A percentile compares a stretch with the other conserved stretches of the same genome.
Evolutionary conservation across 202 grass and related monocot species (phyloP).

Genomic region (Zoysia matrella): DNA sequence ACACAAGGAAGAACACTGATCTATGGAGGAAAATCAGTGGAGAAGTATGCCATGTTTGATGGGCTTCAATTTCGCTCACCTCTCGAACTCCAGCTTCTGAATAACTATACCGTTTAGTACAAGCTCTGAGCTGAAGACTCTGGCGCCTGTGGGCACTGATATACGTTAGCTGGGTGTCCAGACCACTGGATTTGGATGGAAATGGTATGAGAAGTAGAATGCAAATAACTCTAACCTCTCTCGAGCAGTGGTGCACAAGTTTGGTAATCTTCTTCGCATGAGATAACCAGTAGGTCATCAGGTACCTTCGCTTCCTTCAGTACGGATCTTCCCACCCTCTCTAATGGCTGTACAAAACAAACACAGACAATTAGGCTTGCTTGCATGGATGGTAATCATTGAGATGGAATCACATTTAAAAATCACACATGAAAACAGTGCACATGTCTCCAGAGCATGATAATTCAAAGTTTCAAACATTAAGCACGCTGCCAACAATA

Average conservation of each 20-base stretch:
- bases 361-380: not conserved
- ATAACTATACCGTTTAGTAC: slow-evolving; percentile 81
- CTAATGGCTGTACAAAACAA: slow-evolving; percentile 65
- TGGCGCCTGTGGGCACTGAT: slow-evolving; percentile 48
- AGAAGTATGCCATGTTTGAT: not conserved
- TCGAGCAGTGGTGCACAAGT: slow-evolving; percentile 68
- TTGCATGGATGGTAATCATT: not conserved
- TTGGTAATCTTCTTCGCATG: slow-evolving; percentile 86
- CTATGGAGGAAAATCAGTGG: not conserved
- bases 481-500: not conserved
- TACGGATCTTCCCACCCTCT: slow-evolving; percentile 79
- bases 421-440: not conserved
- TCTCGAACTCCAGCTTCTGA: slow-evolving; percentile 86
- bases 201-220: slow-evolving; percentile 6
- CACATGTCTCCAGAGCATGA: slow-evolving; percentile 11
- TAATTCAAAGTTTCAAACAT: not conserved
- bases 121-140: slow-evolving; percentile 68
- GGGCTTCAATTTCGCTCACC: slow-evolving; percentile 44
- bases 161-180: slow-evolving; percentile 27
- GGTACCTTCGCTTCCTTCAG: slow-evolving; percentile 64
- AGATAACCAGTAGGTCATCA: slow-evolving; percentile 84
- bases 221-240: slow-evolving; percentile 59
- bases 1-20: slow-evolving; percentile 12
- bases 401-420: slow-evolving; percentile 7
- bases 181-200: not conserved